Percentiles rank a stretch among this genome's conserved stretches.
These are phyloP conservation scores for Cladosporium sp. DNA, from an alignment of 2,329 filamentous ascomycete species.

Conservation along the genomic window DNA sequence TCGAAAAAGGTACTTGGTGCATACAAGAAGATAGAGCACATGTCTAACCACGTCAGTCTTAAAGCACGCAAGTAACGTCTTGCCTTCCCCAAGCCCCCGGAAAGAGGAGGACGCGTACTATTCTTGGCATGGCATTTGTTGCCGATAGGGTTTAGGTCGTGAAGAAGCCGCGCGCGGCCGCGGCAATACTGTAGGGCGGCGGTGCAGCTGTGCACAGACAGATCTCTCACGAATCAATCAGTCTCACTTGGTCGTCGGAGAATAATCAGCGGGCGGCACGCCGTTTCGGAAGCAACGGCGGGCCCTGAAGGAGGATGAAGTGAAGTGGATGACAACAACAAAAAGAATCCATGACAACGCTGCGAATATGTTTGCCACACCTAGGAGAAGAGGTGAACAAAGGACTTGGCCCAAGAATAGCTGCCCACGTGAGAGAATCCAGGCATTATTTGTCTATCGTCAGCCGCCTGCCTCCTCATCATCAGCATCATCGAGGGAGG, in stretches of 20 bases:
- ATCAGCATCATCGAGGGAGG: constrained; percentile 1
- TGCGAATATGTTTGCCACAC: too few relatives aligned
- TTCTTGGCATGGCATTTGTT: not conserved
- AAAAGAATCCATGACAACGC: too few relatives aligned
- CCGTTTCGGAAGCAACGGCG: not conserved
- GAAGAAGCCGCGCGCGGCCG: too few relatives aligned
- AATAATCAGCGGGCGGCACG: not conserved
- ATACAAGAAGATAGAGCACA: too few relatives aligned
- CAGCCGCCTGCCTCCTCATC: too few relatives aligned
- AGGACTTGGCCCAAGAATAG: not conserved
- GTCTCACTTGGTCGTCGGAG: not conserved
- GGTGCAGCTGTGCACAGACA: not conserved
- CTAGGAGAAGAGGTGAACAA: too few relatives aligned
- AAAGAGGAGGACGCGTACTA: constrained; percentile 2
- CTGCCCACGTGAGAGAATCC: not conserved
- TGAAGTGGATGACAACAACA: too few relatives aligned
- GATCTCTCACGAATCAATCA: not conserved
- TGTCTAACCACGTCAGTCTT: too few relatives aligned
- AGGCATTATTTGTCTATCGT: not conserved
- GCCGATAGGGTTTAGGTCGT: not conserved
- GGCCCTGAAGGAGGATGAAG: too few relatives aligned
- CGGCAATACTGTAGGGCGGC: too few relatives aligned
- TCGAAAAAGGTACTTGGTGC: too few relatives aligned
- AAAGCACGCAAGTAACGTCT: too few relatives aligned
- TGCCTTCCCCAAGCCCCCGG: not conserved